Base-by-base conservation (phyloP, 352 stramenopile species). In the Phytophthora agathidicida region DNA sequence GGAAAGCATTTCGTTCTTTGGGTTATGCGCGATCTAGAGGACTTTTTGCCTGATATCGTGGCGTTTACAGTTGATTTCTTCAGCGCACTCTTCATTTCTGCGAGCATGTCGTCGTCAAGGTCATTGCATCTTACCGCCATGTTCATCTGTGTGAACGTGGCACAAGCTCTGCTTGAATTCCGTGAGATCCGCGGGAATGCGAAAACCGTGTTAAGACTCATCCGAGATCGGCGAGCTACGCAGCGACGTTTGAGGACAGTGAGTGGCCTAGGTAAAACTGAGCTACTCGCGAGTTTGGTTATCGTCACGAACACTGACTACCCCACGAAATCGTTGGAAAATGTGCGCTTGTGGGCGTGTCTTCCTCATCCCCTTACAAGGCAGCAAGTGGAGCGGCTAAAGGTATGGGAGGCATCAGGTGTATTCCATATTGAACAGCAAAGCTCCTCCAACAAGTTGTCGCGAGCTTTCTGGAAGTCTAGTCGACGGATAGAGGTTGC, bases 51-150 rank as follows among this genome's bases (percentile, higher is more conserved):
- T 2, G 28, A 38, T 19, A 27, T 50, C 1, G 39, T 62, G 14
- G 50, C 51, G 0, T 35, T 61, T 30, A 48, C 30, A 0, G 32
- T 50, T 2, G 49, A 66, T 24, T 51, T 60, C 20, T 66, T 61
- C 26, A 45, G 53, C 14, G 30, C 49, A 2, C 33, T 66, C 0
- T 66, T 61, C 28, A 36, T 60, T 9, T 60, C 42, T 1, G 58
- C 61, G 11, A 61, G 49, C 35, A 51, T 67, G 22, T 58, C 17
- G 14, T 22, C 38, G 7, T 16, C 38, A 13, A 11, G 37, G 19
- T 44, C 37, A 20, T 16, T 44, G 3, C 5, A 16, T 17, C 35
- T 42, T 5, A 23, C 35, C 23, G 35, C 16, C 7, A 3, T 41
- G 14, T 41, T 41, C 8, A 41, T 41, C n/a, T 14, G 19, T 23